Evolutionary conservation across 2,329 filamentous ascomycete species (phyloP), one percentile per base, ranked within the genome.

Genomic region (Pseudogymnoascus sp.): DNA sequence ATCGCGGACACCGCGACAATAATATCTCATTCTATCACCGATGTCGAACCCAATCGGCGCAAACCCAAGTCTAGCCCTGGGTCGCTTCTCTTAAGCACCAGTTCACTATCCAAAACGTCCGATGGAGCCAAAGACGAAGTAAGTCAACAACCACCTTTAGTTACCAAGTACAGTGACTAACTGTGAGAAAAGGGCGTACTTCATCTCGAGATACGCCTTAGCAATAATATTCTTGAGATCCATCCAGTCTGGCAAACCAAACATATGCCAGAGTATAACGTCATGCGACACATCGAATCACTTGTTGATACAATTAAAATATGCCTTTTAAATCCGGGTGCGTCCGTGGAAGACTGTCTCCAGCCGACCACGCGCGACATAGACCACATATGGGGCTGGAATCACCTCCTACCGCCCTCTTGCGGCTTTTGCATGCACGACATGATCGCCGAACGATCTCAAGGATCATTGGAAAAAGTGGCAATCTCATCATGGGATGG

Each of bases 301-400:
- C 70, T 81, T 32, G 69, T 72, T 57, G 74, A 80, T 57, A 75
- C 70, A 1, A 62, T 80, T 59, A 66, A 68, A 54, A 59, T 71
- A 14, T 75, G 71, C 61, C 62, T 76, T 20, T 64, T 68, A 9
- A 69, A 67, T 34, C 70, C 69, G 1, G 61, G 67, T 1, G 60
- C 63, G 4, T 62, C 73, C 3, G 66, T 78, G 14, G 64, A 73
- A 61, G 64, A 71, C 14, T 70, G 66, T 41, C 64, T 77, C 37
- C 65, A 66, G 1, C 73, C 73, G 8, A 69, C 67, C 62, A 6
- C 65, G 70, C 69, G 68, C n/a, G 78, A 80, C 61, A 65, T 79
- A 3, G 66, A 74, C 14, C 69, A 76, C 20, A 73, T 81, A 43
- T 81, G 79, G 79, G 67, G 67, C 3, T 79, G 78, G 76, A 81